Evolutionary conservation across 148 eudicot species (phyloP).

Genomic region (Fagopyrum esculentum): DNA sequence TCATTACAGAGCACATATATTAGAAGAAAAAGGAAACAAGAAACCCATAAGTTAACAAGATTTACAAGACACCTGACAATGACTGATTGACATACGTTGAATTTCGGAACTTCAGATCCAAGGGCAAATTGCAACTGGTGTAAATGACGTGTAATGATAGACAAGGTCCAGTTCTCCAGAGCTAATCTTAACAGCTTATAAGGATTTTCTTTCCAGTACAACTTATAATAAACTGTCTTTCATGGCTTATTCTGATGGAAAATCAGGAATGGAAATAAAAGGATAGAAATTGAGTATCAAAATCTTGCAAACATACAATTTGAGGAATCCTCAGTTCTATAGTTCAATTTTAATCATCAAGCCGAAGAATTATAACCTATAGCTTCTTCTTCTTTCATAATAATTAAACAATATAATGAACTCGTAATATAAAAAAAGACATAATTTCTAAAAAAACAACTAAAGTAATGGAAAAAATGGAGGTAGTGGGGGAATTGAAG

Average conservation of each 20-base stretch:
- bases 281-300: no score
- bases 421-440: no score
- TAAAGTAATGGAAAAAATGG: no score
- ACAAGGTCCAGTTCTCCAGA: neutral
- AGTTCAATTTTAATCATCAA: no score
- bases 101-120: neutral
- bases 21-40: neutral
- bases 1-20: neutral
- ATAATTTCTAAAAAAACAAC: no score
- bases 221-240: neutral
- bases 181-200: neutral
- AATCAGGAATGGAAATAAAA: neutral
- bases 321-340: no score
- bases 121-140: neutral
- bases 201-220: neutral
- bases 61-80: neutral
- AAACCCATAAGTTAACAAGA: neutral
- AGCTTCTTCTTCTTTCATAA: no score
- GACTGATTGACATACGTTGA: neutral
- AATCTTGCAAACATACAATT: no score
- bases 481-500: no score
- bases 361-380: no score
- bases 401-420: no score
- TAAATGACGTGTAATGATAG: neutral
- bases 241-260: neutral